Evolutionary conservation across 1,284 basidiomycete species (phyloP), one percentile per base, ranked within the genome.

Genomic region (Fomitopsis schrenkii): DNA sequence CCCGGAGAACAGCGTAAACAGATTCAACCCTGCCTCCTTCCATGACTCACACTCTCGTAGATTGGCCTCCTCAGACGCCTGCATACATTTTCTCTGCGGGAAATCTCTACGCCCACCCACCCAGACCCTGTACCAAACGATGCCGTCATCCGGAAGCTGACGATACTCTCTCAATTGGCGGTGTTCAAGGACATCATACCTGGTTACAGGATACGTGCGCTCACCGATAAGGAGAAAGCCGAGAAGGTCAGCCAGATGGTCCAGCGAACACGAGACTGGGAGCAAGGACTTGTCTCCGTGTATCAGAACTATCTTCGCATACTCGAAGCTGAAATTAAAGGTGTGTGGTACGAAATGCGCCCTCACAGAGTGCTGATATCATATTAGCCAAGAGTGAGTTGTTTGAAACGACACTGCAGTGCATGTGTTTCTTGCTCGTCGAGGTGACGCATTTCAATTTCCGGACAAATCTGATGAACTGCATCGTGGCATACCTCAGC

Each of bases 401-500:
- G 15, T 82, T 85, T 17, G 85, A 87, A 41, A 78, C 90, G 2
- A 85, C 90, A 40, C 79, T 99, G 55, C 88, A 86, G 71, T 94
- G 90, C 73, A 90, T 99, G 82, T 96, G 94, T 74, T 90, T 90
- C 3, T 82, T 99, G 50, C 80, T 96, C 12, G 81, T 83, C 22
- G 87, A 93, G 66, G 87, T 90, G 63, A 93, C 94, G 10, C 96
- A 99, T 76, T 99, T 99, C 84, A 99, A 99, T 79, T 99, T 97
- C 76, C 87, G 93, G 56, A 83, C 87, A 67, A 98, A 99, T 77
- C 84, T 99, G 67, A 93, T 98, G 84, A 89, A 87, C 62, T 89
- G 90, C 57, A 80, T 99, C 55, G 87, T 99, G 19, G 87, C 91
- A 57, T 85, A 88, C 17, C 76, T 99, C 59, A 97, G 95, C 68